Conservation (phyloP, 2,329 filamentous ascomycete genomes). For the Pseudocercospora macadamiae region DNA sequence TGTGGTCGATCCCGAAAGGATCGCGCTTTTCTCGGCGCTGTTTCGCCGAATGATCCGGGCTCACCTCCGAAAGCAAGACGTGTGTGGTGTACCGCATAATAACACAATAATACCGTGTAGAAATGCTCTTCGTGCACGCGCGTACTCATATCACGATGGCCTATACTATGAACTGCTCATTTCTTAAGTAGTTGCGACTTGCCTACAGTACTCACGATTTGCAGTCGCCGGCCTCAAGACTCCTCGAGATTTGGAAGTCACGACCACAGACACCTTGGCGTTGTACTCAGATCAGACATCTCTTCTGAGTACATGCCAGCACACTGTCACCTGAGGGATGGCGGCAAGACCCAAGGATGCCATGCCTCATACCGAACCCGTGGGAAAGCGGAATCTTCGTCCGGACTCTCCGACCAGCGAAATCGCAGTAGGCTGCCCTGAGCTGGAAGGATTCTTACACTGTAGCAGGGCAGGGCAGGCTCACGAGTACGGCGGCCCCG, state of each 20-base stretch:
- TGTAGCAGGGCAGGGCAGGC: background rate
- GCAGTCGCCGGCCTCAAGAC: too few species aligned
- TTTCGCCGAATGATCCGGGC: background rate
- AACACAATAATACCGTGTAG: background rate
- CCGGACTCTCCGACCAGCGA: background rate
- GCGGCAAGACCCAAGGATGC: background rate
- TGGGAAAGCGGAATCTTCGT: background rate
- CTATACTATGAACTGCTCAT: background rate
- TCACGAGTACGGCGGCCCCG: background rate
- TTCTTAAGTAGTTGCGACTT: background rate
- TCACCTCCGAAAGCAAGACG: constrained; percentile 6
- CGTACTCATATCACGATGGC: background rate
- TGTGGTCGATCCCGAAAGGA: constrained; percentile 8
- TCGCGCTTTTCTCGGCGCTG: constrained; percentile 1
- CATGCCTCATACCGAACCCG: too few species aligned
- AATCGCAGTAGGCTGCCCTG: background rate
- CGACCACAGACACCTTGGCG: background rate
- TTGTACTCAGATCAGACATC: background rate
- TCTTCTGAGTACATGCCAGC: background rate
- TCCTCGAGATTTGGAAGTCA: constrained; percentile 4
- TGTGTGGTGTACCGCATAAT: constrained; percentile 16
- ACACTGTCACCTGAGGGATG: background rate
- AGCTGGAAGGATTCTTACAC: constrained; percentile 3
- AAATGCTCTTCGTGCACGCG: too few species aligned
- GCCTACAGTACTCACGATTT: background rate